Evolutionary conservation across 441 rosid species (phyloP).

Genomic region (Pelargonium australe): DNA sequence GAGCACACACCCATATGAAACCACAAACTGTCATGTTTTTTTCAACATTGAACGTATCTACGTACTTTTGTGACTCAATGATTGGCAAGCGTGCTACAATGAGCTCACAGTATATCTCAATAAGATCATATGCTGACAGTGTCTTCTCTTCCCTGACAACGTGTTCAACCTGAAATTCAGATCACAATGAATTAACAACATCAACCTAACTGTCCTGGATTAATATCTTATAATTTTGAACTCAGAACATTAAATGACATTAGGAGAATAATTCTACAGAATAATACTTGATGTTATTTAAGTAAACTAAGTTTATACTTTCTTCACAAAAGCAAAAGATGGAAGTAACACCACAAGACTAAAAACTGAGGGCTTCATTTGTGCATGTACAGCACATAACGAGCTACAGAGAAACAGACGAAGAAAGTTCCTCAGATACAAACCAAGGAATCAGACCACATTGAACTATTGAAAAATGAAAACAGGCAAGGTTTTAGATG

Average conservation of each 20-base stretch:
- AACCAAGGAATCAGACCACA: neutral
- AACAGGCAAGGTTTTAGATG: neutral
- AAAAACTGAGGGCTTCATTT: neutral
- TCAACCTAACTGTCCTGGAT: neutral
- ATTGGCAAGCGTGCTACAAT: conserved; percentile 72
- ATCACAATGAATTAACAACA: neutral
- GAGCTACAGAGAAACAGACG: neutral
- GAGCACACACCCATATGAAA: neutral
- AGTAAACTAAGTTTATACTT: neutral
- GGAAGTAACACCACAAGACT: neutral
- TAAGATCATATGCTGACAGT: conserved; percentile 78
- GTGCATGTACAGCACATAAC: neutral
- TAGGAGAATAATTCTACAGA: neutral
- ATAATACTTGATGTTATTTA: too few species aligned
- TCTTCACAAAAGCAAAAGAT: neutral
- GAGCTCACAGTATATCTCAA: conserved; percentile 81
- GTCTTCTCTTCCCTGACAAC: conserved; percentile 89
- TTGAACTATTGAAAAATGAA: neutral
- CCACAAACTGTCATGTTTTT: neutral
- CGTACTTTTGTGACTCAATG: conserved; percentile 86
- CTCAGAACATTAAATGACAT: neutral
- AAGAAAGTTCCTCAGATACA: neutral
- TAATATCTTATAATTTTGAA: neutral
- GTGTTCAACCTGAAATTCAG: conserved; percentile 70
- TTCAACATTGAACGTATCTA: neutral